Evolutionary conservation across 768 basidiomycete species (phyloP).

Genomic region (Rhizopogon rudus): DNA sequence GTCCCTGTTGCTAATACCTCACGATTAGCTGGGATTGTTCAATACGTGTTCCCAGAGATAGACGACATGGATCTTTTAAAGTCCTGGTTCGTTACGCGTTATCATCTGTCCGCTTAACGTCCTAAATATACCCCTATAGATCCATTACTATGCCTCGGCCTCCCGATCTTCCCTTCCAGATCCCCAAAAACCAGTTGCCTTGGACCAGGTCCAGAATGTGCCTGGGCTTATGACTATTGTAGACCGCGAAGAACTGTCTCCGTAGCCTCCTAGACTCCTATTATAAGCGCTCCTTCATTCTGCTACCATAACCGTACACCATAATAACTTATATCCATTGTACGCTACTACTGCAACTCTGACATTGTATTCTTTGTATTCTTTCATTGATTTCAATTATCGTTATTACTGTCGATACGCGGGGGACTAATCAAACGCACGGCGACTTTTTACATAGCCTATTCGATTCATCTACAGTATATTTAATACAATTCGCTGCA

Average conservation of each 20-base stretch:
- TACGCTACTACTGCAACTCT: slow-evolving; percentile 1
- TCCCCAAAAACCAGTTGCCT: slow-evolving; percentile 55
- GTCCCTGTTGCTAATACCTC: slow-evolving; percentile 1
- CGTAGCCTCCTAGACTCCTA: slow-evolving; percentile 8
- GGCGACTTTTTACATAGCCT: not conserved
- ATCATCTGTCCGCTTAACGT: not conserved
- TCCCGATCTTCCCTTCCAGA: slow-evolving; percentile 48
- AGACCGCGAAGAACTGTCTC: slow-evolving; percentile 30
- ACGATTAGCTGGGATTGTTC: slow-evolving; percentile 56
- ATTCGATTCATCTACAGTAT: not conserved
- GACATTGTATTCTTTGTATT: not conserved
- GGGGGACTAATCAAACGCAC: not conserved
- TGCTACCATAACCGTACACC: not conserved
- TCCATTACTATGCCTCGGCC: slow-evolving; percentile 58
- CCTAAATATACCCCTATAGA: slow-evolving; percentile 30
- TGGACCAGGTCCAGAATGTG: slow-evolving; percentile 55
- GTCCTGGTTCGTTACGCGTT: slow-evolving; percentile 44
- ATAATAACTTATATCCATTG: not conserved
- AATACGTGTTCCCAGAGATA: slow-evolving; percentile 49
- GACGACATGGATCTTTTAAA: slow-evolving; percentile 47
- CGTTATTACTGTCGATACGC: too few species aligned
- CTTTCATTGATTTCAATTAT: not conserved
- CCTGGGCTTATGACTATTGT: slow-evolving; percentile 76
- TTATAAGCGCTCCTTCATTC: not conserved
- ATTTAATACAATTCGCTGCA: not conserved